Evolutionary conservation across 805 yeast genomes (phyloP).

Genomic region (Metschnikowia lachancei): DNA sequence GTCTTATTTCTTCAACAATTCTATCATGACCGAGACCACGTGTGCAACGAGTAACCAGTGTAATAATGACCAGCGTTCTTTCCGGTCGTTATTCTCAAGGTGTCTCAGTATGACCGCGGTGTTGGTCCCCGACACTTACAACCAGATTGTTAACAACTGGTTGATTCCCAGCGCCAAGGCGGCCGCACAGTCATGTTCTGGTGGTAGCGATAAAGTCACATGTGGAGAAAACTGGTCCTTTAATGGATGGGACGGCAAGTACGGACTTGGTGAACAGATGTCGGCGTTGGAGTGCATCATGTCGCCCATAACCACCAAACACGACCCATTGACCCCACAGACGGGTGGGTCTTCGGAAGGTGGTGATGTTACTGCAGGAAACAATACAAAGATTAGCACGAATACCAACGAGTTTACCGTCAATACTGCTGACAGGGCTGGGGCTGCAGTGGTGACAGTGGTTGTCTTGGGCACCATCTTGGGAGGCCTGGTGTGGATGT

Average conservation of each 20-base stretch:
- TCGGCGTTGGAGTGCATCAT: slow-evolving; percentile 61
- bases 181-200: slow-evolving; percentile 69
- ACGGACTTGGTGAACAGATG: slow-evolving; percentile 81
- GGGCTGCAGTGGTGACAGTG: slow-evolving; percentile 87
- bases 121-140: slow-evolving; percentile 50
- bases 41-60: slow-evolving; percentile 56
- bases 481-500: slow-evolving; percentile 80
- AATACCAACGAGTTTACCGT: slow-evolving; percentile 48
- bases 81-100: slow-evolving; percentile 67
- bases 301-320: slow-evolving; percentile 22
- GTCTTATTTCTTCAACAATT: slow-evolving; percentile 36
- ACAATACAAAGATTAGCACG: slow-evolving; percentile 21
- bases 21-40: slow-evolving; percentile 58
- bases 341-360: slow-evolving; percentile 19
- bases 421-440: slow-evolving; percentile 58
- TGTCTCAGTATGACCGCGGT: slow-evolving; percentile 57
- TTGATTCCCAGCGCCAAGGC: slow-evolving; percentile 52
- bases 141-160: slow-evolving; percentile 30
- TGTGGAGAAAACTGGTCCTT: slow-evolving; percentile 70
- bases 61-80: slow-evolving; percentile 74
- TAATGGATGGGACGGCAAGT: slow-evolving; percentile 59
- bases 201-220: slow-evolving; percentile 82
- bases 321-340: slow-evolving; percentile 23
- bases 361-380: slow-evolving; percentile 32
- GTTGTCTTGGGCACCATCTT: slow-evolving; percentile 57